Conservation (phyloP, 441 rosid genomes). For the Pelargonium fulgidum region DNA sequence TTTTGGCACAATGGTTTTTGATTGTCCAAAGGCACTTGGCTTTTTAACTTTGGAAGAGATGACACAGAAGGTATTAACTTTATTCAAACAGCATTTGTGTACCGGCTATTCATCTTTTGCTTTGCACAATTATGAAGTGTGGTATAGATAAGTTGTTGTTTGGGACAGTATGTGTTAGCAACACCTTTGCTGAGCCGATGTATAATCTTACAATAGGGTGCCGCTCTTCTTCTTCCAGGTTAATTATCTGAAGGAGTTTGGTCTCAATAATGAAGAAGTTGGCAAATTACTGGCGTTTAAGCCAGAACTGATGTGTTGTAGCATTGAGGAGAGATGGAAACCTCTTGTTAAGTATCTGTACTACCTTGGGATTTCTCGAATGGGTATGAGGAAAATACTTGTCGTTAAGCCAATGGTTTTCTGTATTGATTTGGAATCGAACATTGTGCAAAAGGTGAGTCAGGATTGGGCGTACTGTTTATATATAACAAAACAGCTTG, state of each 20-base stretch:
- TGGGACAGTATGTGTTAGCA: background rate
- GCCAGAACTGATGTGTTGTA: conserved; percentile 78
- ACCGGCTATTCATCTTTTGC: background rate
- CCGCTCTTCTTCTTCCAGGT: conserved; percentile 38
- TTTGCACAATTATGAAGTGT: background rate
- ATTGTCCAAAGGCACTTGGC: conserved; percentile 69
- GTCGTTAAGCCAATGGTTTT: conserved; percentile 71
- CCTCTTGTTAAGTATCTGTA: conserved; percentile 77
- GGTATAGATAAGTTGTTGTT: background rate
- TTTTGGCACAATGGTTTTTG: conserved; percentile 88
- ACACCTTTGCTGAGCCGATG: background rate
- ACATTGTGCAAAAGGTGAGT: conserved; percentile 64
- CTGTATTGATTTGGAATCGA: conserved; percentile 64
- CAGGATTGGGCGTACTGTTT: conserved; percentile 2
- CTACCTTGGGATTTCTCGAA: conserved; percentile 73
- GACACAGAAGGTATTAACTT: conserved; percentile 55
- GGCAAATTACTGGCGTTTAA: conserved; percentile 75
- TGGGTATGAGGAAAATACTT: conserved; percentile 86
- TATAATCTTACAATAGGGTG: conserved; percentile 7
- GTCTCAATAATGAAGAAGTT: conserved; percentile 57
- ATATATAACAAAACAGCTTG: background rate
- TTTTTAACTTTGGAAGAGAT: conserved; percentile 62
- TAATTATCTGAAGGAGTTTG: conserved; percentile 76
- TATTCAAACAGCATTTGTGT: background rate
- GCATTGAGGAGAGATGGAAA: conserved; percentile 80